Evolutionary conservation across 1,284 basidiomycete genomes (phyloP).

Genomic region (Abortiporus biennis): DNA sequence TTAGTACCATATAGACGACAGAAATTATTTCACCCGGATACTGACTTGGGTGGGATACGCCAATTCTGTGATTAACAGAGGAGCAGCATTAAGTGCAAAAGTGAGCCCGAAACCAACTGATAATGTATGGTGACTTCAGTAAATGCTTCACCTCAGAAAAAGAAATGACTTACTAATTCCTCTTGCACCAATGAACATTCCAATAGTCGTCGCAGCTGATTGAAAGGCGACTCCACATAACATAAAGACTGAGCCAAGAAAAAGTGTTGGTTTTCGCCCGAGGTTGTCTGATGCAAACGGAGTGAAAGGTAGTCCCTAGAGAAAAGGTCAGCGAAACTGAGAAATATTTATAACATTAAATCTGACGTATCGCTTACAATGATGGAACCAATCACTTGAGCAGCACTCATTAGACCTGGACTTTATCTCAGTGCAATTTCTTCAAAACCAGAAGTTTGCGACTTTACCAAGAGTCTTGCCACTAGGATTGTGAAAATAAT

Average conservation of each 20-base stretch:
- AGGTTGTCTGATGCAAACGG: conserved; percentile 52
- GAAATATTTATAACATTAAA: neutral
- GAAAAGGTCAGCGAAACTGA: conserved; percentile 1
- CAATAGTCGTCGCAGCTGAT: conserved; percentile 38
- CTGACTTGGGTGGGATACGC: conserved; percentile 64
- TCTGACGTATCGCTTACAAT: conserved; percentile 30
- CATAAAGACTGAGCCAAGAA: conserved; percentile 55
- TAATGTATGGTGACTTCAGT: conserved; percentile 8
- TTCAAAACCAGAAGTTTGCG: conserved; percentile 5
- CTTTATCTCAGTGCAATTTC: conserved; percentile 1
- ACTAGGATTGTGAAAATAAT: conserved; percentile 44
- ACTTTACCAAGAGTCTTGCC: conserved; percentile 44
- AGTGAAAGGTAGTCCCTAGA: conserved; percentile 50
- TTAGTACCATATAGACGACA: conserved; percentile 1
- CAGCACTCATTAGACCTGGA: conserved; percentile 55
- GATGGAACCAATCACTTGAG: conserved; percentile 57
- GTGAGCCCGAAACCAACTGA: conserved; percentile 61
- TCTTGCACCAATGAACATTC: conserved; percentile 53
- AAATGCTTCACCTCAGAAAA: neutral
- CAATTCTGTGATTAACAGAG: conserved; percentile 62
- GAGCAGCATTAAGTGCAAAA: conserved; percentile 56
- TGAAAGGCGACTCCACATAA: conserved; percentile 54
- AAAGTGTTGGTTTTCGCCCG: conserved; percentile 49
- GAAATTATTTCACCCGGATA: neutral
- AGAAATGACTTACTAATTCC: conserved; percentile 39